Percentiles rank a stretch among this genome's conserved stretches.
Conservation (phyloP, 192 early-diverging fungal species). For the Coemansia sp. region DNA sequence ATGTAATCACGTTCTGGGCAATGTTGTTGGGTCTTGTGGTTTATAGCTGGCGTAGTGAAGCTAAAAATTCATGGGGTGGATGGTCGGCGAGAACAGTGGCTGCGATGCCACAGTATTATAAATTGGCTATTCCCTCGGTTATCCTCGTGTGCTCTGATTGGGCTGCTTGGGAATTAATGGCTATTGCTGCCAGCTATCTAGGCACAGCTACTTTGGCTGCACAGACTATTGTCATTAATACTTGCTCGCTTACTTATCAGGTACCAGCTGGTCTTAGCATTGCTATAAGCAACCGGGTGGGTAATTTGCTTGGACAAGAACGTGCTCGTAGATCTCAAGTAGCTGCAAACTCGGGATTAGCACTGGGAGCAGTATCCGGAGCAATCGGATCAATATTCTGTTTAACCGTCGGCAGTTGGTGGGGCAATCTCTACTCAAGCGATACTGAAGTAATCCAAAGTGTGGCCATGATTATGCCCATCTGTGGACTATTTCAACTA, state of each 20-base stretch:
- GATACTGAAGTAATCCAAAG: constrained; percentile 64
- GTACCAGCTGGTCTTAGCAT: constrained; percentile 45
- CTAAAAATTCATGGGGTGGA: constrained; percentile 60
- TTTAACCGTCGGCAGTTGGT: constrained; percentile 28
- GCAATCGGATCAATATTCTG: constrained; percentile 41
- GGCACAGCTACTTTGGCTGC: constrained; percentile 44
- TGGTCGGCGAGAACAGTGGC: constrained; percentile 39
- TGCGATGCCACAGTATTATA: constrained; percentile 36
- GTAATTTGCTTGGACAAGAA: constrained; percentile 31
- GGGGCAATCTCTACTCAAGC: constrained; percentile 56
- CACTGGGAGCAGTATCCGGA: constrained; percentile 35
- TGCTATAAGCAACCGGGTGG: constrained; percentile 42
- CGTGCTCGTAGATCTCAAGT: constrained; percentile 4
- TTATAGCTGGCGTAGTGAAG: constrained; percentile 58
- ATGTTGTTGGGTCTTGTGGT: constrained; percentile 59
- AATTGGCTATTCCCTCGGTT: constrained; percentile 62
- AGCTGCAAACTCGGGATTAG: not conserved
- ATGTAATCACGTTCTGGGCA: constrained; percentile 63
- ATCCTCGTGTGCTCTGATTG: constrained; percentile 63
- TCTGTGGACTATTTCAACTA: constrained; percentile 65
- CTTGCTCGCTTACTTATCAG: constrained; percentile 39
- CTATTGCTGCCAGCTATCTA: constrained; percentile 41
- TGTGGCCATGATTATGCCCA: constrained; percentile 67
- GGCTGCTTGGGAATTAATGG: constrained; percentile 44
- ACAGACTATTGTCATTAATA: constrained; percentile 49